Evolutionary conservation across 2,329 filamentous ascomycete genomes (phyloP), one percentile per base, ranked within the genome.

Genomic region (Cadophora sp.): DNA sequence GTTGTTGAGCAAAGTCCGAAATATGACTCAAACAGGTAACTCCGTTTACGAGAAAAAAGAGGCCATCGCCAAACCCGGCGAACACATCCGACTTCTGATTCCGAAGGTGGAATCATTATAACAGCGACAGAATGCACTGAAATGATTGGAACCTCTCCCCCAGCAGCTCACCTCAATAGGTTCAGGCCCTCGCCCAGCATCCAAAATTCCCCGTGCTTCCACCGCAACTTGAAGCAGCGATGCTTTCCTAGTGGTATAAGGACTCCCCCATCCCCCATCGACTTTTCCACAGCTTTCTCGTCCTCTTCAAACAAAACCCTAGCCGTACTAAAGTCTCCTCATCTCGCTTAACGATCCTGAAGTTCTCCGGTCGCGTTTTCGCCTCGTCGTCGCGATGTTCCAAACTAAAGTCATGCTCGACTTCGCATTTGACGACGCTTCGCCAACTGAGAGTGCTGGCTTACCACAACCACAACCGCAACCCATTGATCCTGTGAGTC

Each of bases 301-400:
- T 55, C 51, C 51, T 51, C 27, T 36, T 55, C 27, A 55, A 55
- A 55, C 50, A 36, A 36, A 55, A 36, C 36, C 51, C 18, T 8
- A 36, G 16, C 27, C 16, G 16, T 20, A 55, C 30, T 16, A 36
- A 55, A 55, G 51, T 20, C 9, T 7, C 27, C 51, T 36, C 24
- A 20, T n/a, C 51, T 55, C 51, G 18, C 30, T 55, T 55, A 36
- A n/a, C 8, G 18, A 20, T n/a, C 3, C 27, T 55, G 51, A 36
- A 36, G 51, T 33, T 55, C 14, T 55, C 22, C 51, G 27, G 27
- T 55, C 24, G 51, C 30, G 14, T 36, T 55, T 55, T 55, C 27
- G 51, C 48, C 48, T 51, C 22, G 48, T 51, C 48, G 48, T 51
- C 48, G 48, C 48, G 22, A 51, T 27, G 22, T 51, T 51, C 22